A percentile compares a stretch with the other conserved stretches of the same genome.
Evolutionary conservation across 805 yeast species (phyloP).

Genomic region (Barnettozyma pratensis): DNA sequence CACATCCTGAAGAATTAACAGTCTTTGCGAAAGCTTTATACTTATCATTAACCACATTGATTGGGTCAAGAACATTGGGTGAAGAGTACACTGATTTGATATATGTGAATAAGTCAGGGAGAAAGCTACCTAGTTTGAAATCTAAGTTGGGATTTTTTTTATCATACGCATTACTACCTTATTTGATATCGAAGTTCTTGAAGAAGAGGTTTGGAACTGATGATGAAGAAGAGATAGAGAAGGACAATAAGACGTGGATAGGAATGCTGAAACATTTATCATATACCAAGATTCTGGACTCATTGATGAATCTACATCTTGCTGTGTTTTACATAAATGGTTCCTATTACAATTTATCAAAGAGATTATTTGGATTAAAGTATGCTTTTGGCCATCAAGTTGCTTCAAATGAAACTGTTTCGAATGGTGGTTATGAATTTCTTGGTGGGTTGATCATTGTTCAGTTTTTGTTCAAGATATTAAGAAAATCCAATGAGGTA

Average conservation of each 20-base stretch:
- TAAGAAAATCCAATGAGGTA: conserved; percentile 7
- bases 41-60: conserved; percentile 65
- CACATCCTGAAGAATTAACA: conserved; percentile 57
- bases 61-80: conserved; percentile 80
- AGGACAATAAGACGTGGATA: neutral
- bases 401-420: conserved; percentile 34
- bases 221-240: conserved; percentile 13
- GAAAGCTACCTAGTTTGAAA: conserved; percentile 37
- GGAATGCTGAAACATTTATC: conserved; percentile 20
- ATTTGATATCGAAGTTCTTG: conserved; percentile 32
- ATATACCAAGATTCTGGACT: conserved; percentile 43
- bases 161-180: conserved; percentile 62
- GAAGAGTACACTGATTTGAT: conserved; percentile 88
- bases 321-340: conserved; percentile 84
- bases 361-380: conserved; percentile 72
- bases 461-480: conserved; percentile 44
- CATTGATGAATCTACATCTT: conserved; percentile 61
- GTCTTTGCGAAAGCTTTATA: conserved; percentile 57
- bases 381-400: conserved; percentile 70
- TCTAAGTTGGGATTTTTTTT: conserved; percentile 55
- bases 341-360: conserved; percentile 70
- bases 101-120: conserved; percentile 54
- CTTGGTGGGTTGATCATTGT: conserved; percentile 59
- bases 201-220: conserved; percentile 14
- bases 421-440: conserved; percentile 63